Base-by-base conservation (phyloP, 345 rosid genomes). In the Gossypium thurberi region DNA sequence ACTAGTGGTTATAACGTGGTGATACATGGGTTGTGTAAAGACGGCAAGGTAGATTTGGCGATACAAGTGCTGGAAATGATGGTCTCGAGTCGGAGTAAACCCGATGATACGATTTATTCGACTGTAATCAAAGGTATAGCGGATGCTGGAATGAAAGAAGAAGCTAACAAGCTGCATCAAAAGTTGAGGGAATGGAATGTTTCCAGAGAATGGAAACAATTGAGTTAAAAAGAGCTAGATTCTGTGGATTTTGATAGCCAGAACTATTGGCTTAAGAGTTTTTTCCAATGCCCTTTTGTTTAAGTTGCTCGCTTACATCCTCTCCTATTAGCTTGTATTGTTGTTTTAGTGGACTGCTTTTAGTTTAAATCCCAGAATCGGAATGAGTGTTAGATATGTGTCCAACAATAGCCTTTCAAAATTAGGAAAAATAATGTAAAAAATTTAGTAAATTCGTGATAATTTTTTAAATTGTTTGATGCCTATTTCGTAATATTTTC, bases 21-120 rank as follows among this genome's bases (percentile, higher is more conserved):
- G 65, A 88, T 93, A 59, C 73, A 71, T 60, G 86, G 84, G 74
- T 81, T 90, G 7, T 93, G 96, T 79, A 85, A 37, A 79, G 80
- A 71, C 55, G 72, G 76, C 68, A 88, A 88, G 77, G 82, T 87
- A 72, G 90, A 88, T 73, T 61, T 76, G 80, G 98, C 98, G 10
- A 77, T 88, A 70, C 78, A 86, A 48, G 88, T 90, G 77, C 82
- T 89, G 25, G 92, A 87, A 80, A 78, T 86, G 65, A 91, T 91
- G 97, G 73, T 90, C 69, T 81, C 84, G 3, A 75, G 83, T 61
- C 76, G 79, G 51, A 67, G 74, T 72, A 87, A 84, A 71, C 91
- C 87, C 5, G 92, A 85, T 70, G 87, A 80, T 65, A 56, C 59
- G 4, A 69, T 77, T 44, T 88, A 72, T 80, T 78, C 81, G 20